phyloP scores from a whole-genome alignment of 202 grass and related monocot genomes.

The Eragrostis tef region DNA sequence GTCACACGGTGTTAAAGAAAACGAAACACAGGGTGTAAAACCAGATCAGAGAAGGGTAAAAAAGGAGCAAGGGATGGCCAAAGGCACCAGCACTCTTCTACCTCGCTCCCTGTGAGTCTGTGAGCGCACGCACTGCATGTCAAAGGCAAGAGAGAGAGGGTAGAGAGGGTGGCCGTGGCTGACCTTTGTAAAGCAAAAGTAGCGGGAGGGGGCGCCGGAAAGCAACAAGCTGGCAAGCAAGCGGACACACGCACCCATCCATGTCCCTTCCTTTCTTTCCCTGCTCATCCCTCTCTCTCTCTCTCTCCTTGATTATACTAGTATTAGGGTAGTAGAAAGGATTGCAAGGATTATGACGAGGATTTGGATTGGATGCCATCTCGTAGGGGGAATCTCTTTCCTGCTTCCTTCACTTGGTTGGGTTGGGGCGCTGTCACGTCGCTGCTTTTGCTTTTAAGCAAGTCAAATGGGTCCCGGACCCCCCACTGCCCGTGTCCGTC shows the following conservation, averaged over 20 bases:
- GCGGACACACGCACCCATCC: slow-evolving; percentile 27
- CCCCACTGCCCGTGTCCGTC: neutral
- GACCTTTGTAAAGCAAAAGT: slow-evolving; percentile 55
- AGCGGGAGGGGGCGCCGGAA: neutral
- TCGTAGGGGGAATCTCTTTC: neutral
- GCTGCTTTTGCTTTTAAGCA: slow-evolving; percentile 44
- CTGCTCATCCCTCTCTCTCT: neutral
- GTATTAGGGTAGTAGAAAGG: too few relatives aligned
- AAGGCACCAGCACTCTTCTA: too few relatives aligned
- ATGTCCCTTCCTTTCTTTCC: neutral
- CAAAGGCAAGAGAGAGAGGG: neutral
- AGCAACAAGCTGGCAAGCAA: slow-evolving; percentile 19
- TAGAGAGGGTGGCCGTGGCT: slow-evolving; percentile 19
- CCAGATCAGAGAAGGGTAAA: too few relatives aligned
- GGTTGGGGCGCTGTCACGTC: slow-evolving; percentile 20
- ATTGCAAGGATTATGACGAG: neutral
- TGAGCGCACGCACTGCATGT: too few relatives aligned
- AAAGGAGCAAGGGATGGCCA: too few relatives aligned
- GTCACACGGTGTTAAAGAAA: too few relatives aligned
- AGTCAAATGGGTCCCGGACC: slow-evolving; percentile 44
- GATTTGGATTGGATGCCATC: neutral
- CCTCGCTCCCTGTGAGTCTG: too few relatives aligned
- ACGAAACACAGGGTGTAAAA: too few relatives aligned
- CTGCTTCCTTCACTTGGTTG: neutral
- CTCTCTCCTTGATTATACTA: too few relatives aligned